Conservation (phyloP, 768 basidiomycete species). For the Rhizopogon vulgaris region DNA sequence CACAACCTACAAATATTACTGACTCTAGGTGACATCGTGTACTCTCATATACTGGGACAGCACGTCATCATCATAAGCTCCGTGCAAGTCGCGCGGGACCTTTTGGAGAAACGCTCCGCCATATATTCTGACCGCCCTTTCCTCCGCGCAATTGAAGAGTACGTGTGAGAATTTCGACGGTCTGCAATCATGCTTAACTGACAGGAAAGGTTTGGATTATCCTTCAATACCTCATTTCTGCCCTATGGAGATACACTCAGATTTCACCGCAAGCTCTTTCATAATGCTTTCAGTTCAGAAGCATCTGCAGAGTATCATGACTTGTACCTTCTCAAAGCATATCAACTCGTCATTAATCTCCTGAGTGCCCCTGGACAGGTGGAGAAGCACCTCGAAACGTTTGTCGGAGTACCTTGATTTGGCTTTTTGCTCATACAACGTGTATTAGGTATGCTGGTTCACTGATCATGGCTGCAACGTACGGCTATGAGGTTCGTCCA, state of each 20-base stretch:
- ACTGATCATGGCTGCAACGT: constrained; percentile 15
- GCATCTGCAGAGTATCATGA: constrained; percentile 4
- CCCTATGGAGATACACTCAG: constrained; percentile 17
- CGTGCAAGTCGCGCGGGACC: constrained; percentile 5
- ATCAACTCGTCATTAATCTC: constrained; percentile 5
- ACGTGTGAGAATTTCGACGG: neutral
- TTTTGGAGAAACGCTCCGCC: constrained; percentile 12
- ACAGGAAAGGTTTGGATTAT: constrained; percentile 12
- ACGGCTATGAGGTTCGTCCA: constrained; percentile 1
- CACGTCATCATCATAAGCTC: constrained; percentile 10
- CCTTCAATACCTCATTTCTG: constrained; percentile 11
- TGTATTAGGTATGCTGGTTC: constrained; percentile 10
- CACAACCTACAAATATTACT: constrained; percentile 1
- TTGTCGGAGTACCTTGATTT: neutral
- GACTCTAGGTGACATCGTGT: constrained; percentile 6
- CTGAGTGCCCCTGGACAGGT: neutral
- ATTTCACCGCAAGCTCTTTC: constrained; percentile 14
- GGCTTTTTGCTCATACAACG: neutral
- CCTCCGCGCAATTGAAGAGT: constrained; percentile 8
- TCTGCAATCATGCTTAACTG: neutral
- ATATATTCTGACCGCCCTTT: constrained; percentile 10
- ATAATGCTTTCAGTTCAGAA: constrained; percentile 9
- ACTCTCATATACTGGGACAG: constrained; percentile 6
- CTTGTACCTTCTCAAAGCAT: constrained; percentile 7
- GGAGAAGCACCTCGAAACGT: constrained; percentile 8